Base-by-base conservation (phyloP, 352 stramenopile genomes). In the Phytopythium chamaehyphon region DNA sequence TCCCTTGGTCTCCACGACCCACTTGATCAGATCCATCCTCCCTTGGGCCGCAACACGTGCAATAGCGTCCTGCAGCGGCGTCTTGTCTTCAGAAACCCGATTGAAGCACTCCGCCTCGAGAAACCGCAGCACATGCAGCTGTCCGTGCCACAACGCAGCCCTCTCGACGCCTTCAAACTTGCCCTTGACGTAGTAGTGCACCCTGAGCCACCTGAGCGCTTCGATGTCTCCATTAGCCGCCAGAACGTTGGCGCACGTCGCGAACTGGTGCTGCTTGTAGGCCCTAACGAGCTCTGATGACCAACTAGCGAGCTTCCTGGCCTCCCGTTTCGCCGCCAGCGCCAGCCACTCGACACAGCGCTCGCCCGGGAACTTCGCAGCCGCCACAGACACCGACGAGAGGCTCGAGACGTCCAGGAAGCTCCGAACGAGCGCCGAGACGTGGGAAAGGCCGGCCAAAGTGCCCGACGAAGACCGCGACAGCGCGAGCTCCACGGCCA, bases 251-350 rank as follows among this genome's bases (percentile, higher is more conserved):
- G 69, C 49, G 31, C 57, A 50, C 4, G 54, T 64, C 51, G 66
- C 47, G 42, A 76, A 73, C 45, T 76, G 64, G 55, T 52, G 66
- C 51, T 76, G 67, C 58, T 33, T 55, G 44, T 73, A 76, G 21
- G 48, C 53, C 14, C 67, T 64, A 2, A 59, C 62, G 6, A 76
- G 38, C 46, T 76, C 67, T 14, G 64, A 76, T 2, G 67, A 76
- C 67, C 67, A 76, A 3, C 35, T 23, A 0, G 39, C 22, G 12
- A 73, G 54, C 47, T 73, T 73, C 8, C 44, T 57, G 40, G 57
- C 57, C 48, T 76, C 67, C 6, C 61, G 52, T 2, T 4, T 12
- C n/a, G 52, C 60, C 0, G 67, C 67, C 26, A 68, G 64, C 49
- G 55, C 39, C n/a, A 76, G 51, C 42, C 66, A 40, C n/a, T 40